Percentiles rank a stretch among this genome's conserved stretches.
Conservation (phyloP, 2,329 filamentous ascomycete genomes). For the Venturia effusa region DNA sequence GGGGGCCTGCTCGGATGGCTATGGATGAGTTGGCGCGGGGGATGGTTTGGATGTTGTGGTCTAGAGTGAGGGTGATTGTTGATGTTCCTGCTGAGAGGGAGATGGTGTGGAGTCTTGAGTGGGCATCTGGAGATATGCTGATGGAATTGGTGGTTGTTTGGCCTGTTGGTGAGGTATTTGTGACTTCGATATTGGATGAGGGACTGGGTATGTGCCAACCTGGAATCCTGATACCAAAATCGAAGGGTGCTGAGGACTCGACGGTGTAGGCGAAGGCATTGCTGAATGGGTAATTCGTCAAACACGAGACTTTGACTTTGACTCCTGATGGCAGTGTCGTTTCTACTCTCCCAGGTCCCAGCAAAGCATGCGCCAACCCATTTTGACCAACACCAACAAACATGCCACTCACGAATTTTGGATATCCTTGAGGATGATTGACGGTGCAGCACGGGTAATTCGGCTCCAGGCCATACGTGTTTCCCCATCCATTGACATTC, state of each 20-base stretch:
- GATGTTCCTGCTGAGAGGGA: conserved; percentile 24
- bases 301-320: conserved; percentile 32
- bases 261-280: conserved; percentile 28
- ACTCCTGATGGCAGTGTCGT: conserved; percentile 26
- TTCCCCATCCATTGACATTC: conserved; percentile 34
- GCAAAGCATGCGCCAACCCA: conserved; percentile 41
- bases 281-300: conserved; percentile 41
- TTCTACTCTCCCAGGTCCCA: conserved; percentile 34
- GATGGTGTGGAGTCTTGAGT: conserved; percentile 29
- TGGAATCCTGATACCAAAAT: conserved; percentile 38
- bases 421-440: conserved; percentile 47
- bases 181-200: conserved; percentile 8
- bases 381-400: conserved; percentile 33
- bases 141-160: neutral
- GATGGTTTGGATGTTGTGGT: conserved; percentile 15
- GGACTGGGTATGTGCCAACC: conserved; percentile 22
- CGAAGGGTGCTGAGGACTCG: conserved; percentile 24
- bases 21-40: conserved; percentile 31
- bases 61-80: conserved; percentile 22
- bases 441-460: conserved; percentile 48
- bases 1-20: conserved; percentile 24
- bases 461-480: conserved; percentile 42
- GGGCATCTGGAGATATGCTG: conserved; percentile 20
- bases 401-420: conserved; percentile 42
- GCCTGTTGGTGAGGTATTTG: conserved; percentile 11